Percentiles rank a stretch among this genome's conserved stretches.
Conservation (phyloP, 176 grass and related monocot genomes). For the Pontederia crassipes region DNA sequence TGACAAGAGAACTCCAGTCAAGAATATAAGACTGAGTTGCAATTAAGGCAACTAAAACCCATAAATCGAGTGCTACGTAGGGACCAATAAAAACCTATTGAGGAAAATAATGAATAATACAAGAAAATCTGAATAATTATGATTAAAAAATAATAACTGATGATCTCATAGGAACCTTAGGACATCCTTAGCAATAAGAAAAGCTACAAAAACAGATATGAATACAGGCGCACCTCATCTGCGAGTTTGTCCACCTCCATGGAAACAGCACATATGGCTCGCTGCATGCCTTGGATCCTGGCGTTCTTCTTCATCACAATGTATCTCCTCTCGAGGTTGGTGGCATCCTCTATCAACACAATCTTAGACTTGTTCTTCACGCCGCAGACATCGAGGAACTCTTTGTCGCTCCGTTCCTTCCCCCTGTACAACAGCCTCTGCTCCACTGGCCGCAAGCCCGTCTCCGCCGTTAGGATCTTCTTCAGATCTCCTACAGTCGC, state of each 20-base stretch:
- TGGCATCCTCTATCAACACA: slow-evolving; percentile 53
- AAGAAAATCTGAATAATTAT: too few relatives aligned
- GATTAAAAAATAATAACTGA: too few relatives aligned
- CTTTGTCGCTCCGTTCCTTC: slow-evolving; percentile 39
- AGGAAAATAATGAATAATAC: too few relatives aligned
- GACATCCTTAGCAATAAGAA: background rate
- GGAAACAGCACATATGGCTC: slow-evolving; percentile 51
- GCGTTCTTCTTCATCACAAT: slow-evolving; percentile 62
- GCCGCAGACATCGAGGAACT: slow-evolving; percentile 64
- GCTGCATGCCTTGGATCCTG: slow-evolving; percentile 56
- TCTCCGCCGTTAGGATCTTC: slow-evolving; percentile 62
- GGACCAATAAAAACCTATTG: too few relatives aligned
- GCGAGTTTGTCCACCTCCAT: slow-evolving; percentile 81
- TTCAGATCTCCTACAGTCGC: slow-evolving; percentile 62
- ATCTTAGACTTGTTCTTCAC: slow-evolving; percentile 90
- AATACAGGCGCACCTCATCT: slow-evolving; percentile 44
- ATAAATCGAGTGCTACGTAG: too few relatives aligned
- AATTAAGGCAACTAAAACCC: too few relatives aligned
- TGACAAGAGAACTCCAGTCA: too few relatives aligned
- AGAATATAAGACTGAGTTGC: too few relatives aligned
- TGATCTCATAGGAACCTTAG: background rate
- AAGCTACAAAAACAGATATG: background rate
- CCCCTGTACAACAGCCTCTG: slow-evolving; percentile 70
- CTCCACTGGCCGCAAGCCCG: slow-evolving; percentile 60
- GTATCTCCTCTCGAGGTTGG: slow-evolving; percentile 58